phyloP scores from a whole-genome alignment of 139 green algal genomes.

The Chlorella sp. region DNA sequence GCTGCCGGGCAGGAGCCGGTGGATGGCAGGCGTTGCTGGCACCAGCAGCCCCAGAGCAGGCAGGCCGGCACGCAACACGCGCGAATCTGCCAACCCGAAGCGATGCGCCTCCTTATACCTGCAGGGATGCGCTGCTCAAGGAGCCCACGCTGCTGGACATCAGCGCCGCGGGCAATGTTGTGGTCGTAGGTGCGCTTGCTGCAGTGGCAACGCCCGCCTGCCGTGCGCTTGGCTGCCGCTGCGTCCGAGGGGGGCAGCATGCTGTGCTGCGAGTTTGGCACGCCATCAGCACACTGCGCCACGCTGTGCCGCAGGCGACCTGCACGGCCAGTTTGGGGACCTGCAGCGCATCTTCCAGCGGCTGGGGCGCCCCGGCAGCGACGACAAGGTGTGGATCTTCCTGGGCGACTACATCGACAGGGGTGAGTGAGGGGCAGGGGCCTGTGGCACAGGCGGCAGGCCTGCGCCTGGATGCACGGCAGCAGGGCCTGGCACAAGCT shows the following conservation, averaged over 20 bases:
- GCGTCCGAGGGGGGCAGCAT: too few relatives aligned
- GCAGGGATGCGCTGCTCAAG: slow-evolving; percentile 21
- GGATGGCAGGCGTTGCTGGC: too few relatives aligned
- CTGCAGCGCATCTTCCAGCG: slow-evolving; percentile 31
- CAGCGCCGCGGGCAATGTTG: background rate
- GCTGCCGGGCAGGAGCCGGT: too few relatives aligned
- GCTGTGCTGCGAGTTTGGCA: too few relatives aligned
- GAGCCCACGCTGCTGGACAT: slow-evolving; percentile 13
- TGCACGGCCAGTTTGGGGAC: slow-evolving; percentile 37
- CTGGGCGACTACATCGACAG: slow-evolving; percentile 76
- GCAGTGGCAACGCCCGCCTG: too few relatives aligned
- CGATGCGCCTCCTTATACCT: background rate
- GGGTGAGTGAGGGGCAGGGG: slow-evolving; percentile 38
- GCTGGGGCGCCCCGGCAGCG: slow-evolving; percentile 20
- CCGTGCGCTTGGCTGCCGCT: too few relatives aligned
- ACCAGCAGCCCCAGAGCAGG: background rate
- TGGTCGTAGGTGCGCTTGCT: slow-evolving; percentile 10
- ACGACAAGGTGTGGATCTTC: slow-evolving; percentile 24
- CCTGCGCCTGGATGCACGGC: background rate
- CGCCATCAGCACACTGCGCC: too few relatives aligned
- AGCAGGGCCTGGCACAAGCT: background rate
- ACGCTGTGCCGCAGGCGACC: slow-evolving; percentile 13
- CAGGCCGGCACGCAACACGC: background rate
- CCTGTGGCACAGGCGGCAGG: background rate
- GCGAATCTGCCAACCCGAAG: background rate